Evolutionary conservation across 2,329 filamentous ascomycete genomes (phyloP).

Genomic region (Keithomyces neogunnii): DNA sequence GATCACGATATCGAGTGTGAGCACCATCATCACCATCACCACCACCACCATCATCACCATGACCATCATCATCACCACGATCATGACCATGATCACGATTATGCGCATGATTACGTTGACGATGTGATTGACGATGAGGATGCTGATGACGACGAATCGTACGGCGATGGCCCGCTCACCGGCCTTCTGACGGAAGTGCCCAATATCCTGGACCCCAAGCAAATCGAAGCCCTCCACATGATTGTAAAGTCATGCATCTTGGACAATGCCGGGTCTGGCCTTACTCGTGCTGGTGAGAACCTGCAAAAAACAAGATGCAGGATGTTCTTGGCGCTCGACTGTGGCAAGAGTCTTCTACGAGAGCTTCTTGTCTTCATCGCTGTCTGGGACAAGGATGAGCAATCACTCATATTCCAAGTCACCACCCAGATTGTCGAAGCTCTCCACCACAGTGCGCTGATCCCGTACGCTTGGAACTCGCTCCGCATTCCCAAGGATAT

Average conservation of each 20-base stretch:
- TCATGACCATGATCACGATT: constrained; percentile 24
- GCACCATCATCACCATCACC: constrained; percentile 18
- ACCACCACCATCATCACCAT: constrained; percentile 10
- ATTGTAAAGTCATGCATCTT: constrained; percentile 94
- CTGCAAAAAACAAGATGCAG: constrained; percentile 87
- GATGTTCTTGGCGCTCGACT: constrained; percentile 81
- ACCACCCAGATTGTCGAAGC: constrained; percentile 94
- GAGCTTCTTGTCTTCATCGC: constrained; percentile 94
- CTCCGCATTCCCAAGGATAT: constrained; percentile 92
- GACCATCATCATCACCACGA: constrained; percentile 17
- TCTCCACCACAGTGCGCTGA: constrained; percentile 77
- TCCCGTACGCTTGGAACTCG: constrained; percentile 87
- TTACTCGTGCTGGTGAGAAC: constrained; percentile 63
- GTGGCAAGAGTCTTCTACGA: constrained; percentile 78
- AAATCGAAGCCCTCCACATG: constrained; percentile 95
- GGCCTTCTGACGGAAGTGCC: constrained; percentile 89
- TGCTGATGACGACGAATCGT: constrained; percentile 68
- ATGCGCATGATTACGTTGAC: constrained; percentile 31
- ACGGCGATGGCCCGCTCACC: constrained; percentile 67
- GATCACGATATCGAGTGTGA: constrained; percentile 13
- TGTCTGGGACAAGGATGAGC: constrained; percentile 91
- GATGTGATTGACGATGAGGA: constrained; percentile 59
- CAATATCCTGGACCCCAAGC: constrained; percentile 85
- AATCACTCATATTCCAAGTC: constrained; percentile 91
- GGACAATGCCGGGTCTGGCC: constrained; percentile 64